A percentile compares a stretch with the other conserved stretches of the same genome.
Conservation (phyloP, 495 filamentous ascomycete genomes). For the Ramalina peruviana region DNA sequence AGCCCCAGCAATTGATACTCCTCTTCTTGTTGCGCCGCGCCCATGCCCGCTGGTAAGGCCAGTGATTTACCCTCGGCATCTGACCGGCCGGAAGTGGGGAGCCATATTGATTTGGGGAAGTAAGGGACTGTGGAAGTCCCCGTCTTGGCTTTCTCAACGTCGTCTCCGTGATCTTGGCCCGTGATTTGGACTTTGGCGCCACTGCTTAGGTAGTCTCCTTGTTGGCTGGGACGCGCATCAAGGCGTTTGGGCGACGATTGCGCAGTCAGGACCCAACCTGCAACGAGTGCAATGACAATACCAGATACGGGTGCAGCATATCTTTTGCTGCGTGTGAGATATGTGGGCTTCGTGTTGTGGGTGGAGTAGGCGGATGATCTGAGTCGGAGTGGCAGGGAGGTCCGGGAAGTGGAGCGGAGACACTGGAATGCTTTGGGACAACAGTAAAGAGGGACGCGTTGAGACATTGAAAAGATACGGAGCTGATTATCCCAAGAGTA, state of each 20-base stretch:
- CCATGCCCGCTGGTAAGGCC: slow-evolving; percentile 21
- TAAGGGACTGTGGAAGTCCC: slow-evolving; percentile 72
- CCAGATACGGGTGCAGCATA: neutral
- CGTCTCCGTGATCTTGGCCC: slow-evolving; percentile 31
- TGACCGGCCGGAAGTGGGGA: slow-evolving; percentile 32
- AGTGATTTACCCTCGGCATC: slow-evolving; percentile 13
- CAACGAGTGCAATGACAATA: neutral
- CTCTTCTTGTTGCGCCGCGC: slow-evolving; percentile 32
- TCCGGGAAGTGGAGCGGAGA: too few species aligned
- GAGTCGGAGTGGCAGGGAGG: too few species aligned
- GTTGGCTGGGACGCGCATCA: slow-evolving; percentile 6
- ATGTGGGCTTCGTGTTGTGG: too few species aligned
- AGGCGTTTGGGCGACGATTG: slow-evolving; percentile 1
- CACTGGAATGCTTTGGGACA: neutral
- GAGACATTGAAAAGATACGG: neutral
- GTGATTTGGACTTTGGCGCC: slow-evolving; percentile 6
- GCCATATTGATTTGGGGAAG: slow-evolving; percentile 59
- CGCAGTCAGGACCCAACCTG: neutral
- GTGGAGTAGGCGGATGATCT: too few species aligned
- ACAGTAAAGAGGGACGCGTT: neutral
- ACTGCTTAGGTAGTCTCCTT: neutral
- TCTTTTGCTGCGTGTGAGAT: neutral
- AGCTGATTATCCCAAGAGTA: too few species aligned
- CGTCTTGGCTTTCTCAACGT: slow-evolving; percentile 55
- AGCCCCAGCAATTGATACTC: slow-evolving; percentile 82